phyloP scores from a whole-genome alignment of 495 filamentous ascomycete species.

The Podospora appendiculata region DNA sequence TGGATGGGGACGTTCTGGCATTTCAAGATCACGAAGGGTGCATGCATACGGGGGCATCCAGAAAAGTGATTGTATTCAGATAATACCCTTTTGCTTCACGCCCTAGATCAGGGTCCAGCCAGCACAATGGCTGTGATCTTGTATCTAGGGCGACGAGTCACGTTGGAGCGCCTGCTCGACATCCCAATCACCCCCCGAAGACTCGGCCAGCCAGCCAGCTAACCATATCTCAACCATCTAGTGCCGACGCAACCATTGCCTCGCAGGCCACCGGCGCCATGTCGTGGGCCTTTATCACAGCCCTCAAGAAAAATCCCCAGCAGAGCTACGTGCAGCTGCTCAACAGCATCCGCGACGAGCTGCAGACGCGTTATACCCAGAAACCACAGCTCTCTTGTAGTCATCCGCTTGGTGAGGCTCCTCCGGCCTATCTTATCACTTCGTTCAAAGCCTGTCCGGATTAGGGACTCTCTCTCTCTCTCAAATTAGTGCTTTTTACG shows the following conservation, averaged over 20 bases:
- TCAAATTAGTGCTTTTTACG: too few relatives aligned
- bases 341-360: constrained; percentile 90
- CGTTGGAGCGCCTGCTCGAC: constrained; percentile 32
- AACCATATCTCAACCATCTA: constrained; percentile 15
- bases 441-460: too few relatives aligned
- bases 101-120: constrained; percentile 26
- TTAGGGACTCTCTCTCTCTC: too few relatives aligned
- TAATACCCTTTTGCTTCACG: constrained; percentile 17
- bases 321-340: constrained; percentile 95
- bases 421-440: too few relatives aligned
- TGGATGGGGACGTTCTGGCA: too few relatives aligned
- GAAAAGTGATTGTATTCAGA: constrained; percentile 2
- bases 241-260: constrained; percentile 56
- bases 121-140: constrained; percentile 28
- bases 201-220: constrained; percentile 13
- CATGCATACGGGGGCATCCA: too few relatives aligned
- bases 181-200: too few relatives aligned
- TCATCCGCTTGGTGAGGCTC: constrained; percentile 73
- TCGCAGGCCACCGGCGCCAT: constrained; percentile 94
- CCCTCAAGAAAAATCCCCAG: constrained; percentile 93
- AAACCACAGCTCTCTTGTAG: constrained; percentile 96
- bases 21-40: too few relatives aligned
- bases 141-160: constrained; percentile 47
- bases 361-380: constrained; percentile 82
- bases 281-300: constrained; percentile 94